Conservation (phyloP, 1,284 basidiomycete species). For the Microbotryomycetes sp. region DNA sequence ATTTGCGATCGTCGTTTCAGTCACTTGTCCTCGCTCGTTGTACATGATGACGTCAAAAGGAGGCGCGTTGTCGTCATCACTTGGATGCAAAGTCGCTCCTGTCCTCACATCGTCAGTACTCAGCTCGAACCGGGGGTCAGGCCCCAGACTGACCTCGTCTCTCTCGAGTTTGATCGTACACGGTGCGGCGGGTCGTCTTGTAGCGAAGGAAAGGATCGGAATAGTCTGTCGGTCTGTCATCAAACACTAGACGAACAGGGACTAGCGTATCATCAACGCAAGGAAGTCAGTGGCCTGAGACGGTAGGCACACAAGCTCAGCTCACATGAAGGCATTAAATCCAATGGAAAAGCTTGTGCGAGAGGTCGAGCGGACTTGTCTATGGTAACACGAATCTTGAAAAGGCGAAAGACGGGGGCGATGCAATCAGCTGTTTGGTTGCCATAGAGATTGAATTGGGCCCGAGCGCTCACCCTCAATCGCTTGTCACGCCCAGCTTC, state of each 20-base stretch:
- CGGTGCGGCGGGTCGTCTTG: conserved; percentile 14
- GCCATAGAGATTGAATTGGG: too few species aligned
- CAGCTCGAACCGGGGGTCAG: background rate
- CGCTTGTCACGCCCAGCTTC: background rate
- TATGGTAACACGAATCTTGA: conserved; percentile 14
- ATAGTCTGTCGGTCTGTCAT: conserved; percentile 13
- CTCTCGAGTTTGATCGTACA: conserved; percentile 17
- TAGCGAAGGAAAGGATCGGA: conserved; percentile 11
- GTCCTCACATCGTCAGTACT: background rate
- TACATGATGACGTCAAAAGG: conserved; percentile 25
- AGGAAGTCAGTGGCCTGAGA: background rate
- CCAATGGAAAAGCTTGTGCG: conserved; percentile 6
- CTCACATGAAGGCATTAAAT: conserved; percentile 13
- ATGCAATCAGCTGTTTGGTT: too few species aligned
- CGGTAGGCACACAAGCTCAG: background rate
- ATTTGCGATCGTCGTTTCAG: conserved; percentile 29
- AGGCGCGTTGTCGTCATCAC: background rate
- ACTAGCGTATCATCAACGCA: conserved; percentile 1
- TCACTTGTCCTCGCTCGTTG: conserved; percentile 12
- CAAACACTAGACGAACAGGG: conserved; percentile 17
- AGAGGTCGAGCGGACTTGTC: background rate
- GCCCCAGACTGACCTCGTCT: conserved; percentile 10
- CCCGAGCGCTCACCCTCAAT: conserved; percentile 16
- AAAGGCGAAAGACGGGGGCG: accelerated
- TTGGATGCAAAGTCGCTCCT: conserved; percentile 13